Conservation (phyloP, 1,139 yeast species). For the Hanseniaspora gamundiae region DNA sequence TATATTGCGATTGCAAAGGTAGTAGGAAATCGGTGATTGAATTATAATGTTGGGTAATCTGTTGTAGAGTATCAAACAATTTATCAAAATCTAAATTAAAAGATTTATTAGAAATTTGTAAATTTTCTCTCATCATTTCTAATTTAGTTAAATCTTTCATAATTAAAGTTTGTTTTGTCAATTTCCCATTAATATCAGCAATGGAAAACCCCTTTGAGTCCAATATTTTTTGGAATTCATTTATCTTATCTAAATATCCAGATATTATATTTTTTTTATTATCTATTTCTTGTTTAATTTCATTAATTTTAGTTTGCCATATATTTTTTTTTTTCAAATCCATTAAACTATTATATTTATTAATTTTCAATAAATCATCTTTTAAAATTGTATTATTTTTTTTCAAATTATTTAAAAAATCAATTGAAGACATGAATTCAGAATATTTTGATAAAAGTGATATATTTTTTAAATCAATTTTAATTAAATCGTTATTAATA, state of each 20-base stretch:
- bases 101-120: slow-evolving; percentile 29
- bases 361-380: slow-evolving; percentile 59
- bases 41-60: slow-evolving; percentile 44
- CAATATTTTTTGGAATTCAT: slow-evolving; percentile 36
- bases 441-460: slow-evolving; percentile 24
- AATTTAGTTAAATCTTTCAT: slow-evolving; percentile 43
- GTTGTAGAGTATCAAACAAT: slow-evolving; percentile 39
- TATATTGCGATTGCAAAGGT: slow-evolving; percentile 35
- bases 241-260: slow-evolving; percentile 35
- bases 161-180: slow-evolving; percentile 37
- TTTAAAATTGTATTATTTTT: slow-evolving; percentile 54
- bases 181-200: slow-evolving; percentile 45
- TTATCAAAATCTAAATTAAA: slow-evolving; percentile 38
- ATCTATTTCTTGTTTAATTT: slow-evolving; percentile 43
- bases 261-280: slow-evolving; percentile 35
- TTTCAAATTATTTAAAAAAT: slow-evolving; percentile 34
- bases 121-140: slow-evolving; percentile 31
- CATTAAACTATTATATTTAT: slow-evolving; percentile 58
- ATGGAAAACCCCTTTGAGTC: slow-evolving; percentile 46
- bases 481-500: slow-evolving; percentile 33
- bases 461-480: slow-evolving; percentile 30
- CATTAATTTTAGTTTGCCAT: slow-evolving; percentile 48
- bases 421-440: slow-evolving; percentile 26
- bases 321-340: slow-evolving; percentile 43
- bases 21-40: slow-evolving; percentile 14